A percentile compares a stretch with the other conserved stretches of the same genome.
These are phyloP conservation scores for Neonectria magnoliae DNA, from an alignment of 2,329 filamentous ascomycete genomes.

Conservation along the genomic window DNA sequence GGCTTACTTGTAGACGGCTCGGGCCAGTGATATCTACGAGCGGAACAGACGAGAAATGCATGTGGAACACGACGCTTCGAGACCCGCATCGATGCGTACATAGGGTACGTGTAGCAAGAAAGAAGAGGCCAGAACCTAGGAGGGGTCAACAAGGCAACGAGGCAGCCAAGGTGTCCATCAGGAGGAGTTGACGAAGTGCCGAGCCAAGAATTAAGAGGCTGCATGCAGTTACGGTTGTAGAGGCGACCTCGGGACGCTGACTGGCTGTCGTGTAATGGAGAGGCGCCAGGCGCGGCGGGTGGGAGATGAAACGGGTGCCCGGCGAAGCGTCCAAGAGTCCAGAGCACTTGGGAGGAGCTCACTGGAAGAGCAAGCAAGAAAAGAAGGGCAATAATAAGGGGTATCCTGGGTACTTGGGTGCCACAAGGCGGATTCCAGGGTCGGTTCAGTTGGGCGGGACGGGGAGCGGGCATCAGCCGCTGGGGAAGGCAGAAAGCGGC, in stretches of 20 bases:
- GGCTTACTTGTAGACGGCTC: background rate
- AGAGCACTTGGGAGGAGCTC: background rate
- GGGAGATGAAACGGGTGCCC: slow-evolving; percentile 22
- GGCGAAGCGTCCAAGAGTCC: background rate
- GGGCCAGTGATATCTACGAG: slow-evolving; percentile 6
- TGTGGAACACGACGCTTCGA: slow-evolving; percentile 4
- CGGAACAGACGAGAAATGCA: slow-evolving; percentile 9
- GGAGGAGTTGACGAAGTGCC: no score
- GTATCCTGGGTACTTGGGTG: background rate
- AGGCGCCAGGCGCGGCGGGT: background rate
- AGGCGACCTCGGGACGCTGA: background rate
- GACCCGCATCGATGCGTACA: background rate
- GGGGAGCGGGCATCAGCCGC: slow-evolving; percentile 5
- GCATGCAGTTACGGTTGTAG: background rate
- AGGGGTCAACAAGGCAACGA: slow-evolving; percentile 10
- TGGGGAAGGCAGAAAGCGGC: background rate
- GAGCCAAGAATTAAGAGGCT: background rate
- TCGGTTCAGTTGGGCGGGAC: slow-evolving; percentile 6
- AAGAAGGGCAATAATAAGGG: background rate
- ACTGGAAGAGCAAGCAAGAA: background rate
- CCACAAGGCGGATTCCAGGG: slow-evolving; percentile 1
- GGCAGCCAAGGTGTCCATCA: background rate
- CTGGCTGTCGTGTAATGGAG: background rate
- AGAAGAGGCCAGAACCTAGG: background rate
- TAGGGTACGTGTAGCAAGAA: no score